These are phyloP conservation scores for Saccharomycopsis sp. DNA, from an alignment of 805 yeast species.

Conservation along the genomic window DNA sequence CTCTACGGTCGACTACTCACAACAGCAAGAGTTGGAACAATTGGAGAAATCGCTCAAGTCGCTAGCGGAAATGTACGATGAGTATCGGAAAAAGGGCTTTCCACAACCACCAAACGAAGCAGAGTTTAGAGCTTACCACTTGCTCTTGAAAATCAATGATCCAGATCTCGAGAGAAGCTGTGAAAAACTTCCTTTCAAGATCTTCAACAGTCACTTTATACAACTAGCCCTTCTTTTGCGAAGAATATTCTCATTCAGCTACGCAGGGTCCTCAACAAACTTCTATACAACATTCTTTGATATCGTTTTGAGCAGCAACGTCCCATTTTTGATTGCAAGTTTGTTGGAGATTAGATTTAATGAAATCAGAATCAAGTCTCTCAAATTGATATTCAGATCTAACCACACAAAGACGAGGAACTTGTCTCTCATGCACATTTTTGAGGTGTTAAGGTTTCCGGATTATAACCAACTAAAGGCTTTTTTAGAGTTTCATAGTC, in stretches of 20 bases:
- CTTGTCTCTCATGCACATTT: constrained; percentile 40
- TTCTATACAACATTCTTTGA: constrained; percentile 58
- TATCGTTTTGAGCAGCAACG: constrained; percentile 35
- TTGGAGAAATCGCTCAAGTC: constrained; percentile 87
- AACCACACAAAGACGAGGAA: constrained; percentile 67
- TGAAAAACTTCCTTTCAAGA: constrained; percentile 52
- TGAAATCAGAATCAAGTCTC: constrained; percentile 65
- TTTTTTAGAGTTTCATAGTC: constrained; percentile 58
- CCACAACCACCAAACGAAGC: constrained; percentile 75
- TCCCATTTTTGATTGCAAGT: constrained; percentile 65
- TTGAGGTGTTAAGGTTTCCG: constrained; percentile 57
- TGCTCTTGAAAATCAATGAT: constrained; percentile 72
- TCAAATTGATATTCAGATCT: constrained; percentile 55
- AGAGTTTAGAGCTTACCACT: constrained; percentile 83
- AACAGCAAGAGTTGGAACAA: constrained; percentile 94
- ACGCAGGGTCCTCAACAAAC: constrained; percentile 50
- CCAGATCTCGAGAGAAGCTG: constrained; percentile 73
- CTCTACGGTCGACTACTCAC: constrained; percentile 61
- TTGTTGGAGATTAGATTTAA: constrained; percentile 72
- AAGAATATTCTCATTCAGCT: constrained; percentile 43
- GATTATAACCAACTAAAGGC: constrained; percentile 39
- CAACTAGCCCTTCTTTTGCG: constrained; percentile 69
- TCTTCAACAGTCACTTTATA: constrained; percentile 47
- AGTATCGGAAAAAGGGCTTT: constrained; percentile 55
- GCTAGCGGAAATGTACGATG: constrained; percentile 76